Base-by-base conservation (phyloP, 2,329 filamentous ascomycete species). In the Nothophaeocryptopus gaeumannii region DNA sequence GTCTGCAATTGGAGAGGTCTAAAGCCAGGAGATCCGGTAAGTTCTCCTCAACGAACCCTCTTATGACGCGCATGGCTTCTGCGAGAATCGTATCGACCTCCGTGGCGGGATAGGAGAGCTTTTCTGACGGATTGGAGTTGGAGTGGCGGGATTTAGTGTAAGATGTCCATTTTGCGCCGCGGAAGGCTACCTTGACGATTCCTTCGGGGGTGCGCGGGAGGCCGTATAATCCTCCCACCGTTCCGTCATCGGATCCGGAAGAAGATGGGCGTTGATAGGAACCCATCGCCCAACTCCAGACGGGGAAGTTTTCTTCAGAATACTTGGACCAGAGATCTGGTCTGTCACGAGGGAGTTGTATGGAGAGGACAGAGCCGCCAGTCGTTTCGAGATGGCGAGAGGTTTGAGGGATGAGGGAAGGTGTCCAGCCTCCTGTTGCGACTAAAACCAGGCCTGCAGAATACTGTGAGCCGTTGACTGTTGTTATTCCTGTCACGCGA, bases 381-480 rank as follows among this genome's bases (percentile, higher is more conserved):
- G 77, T 78, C 0, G 76, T 71, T 57, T 80, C 76, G n/a, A 70
- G 69, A 0, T 79, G 58, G 1, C 36, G 13, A 33, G 51, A 47
- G 5, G 46, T 47, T 40, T 53, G 50, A n/a, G 70, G 50, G 74
- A 81, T 1, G 73, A 78, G 50, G 77, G 38, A 50, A 5, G 61
- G 54, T 8, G 62, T 64, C 64, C 64, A 67, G 3, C 60, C 64
- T 2, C 64, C 64, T 3, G 56, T 51, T 29, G 62, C 59, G 8
- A 65, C 35, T 33, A 67, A 49, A 12, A 65, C 55, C 9, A 57
- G 39, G 20, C 61, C 55, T n/a, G 59, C 62, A n/a, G 44, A 11
- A 30, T 58, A 44, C 70, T 56, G 79, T 78, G 43, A 79, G 56
- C n/a, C 70, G 58, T 0, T 76, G 72, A 2, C 72, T 54, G 8